Evolutionary conservation across 768 basidiomycete species (phyloP), one percentile per base, ranked within the genome.

Genomic region (Gloeophyllum trabeum): DNA sequence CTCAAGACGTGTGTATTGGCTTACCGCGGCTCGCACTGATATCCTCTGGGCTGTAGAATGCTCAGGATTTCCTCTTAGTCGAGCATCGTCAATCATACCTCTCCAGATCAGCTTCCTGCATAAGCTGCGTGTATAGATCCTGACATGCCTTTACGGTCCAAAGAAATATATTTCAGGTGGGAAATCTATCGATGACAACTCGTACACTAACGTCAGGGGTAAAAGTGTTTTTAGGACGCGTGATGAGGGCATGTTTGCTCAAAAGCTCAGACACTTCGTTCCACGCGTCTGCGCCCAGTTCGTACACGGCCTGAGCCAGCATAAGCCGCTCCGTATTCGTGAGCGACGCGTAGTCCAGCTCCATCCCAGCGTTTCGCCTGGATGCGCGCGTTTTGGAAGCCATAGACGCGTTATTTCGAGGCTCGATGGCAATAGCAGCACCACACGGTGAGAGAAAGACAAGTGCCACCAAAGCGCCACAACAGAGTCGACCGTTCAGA

Each of bases 261-360:
- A 94, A 70, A 5, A 84, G 49, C 34, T 71, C 70, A 18, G 83
- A 70, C 6, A 93, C 75, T 4, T 68, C 58, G 25, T 67, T 53
- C 91, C 91, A 92, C 3, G 70, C 69, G 36, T 70, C 61, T 25
- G 76, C 65, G 12, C 91, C 90, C 43, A 81, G 67, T 54, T 92
- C 86, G 60, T 86, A 86, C 34, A 88, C 80, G 0, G 88, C 80
- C 61, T 96, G 92, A 2, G 90, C 77, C 39, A 94, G 71, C 22
- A 96, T 62, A 39, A 96, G 79, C 43, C 75, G 69, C 61, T 93
- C 89, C 41, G 84, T 56, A 39, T 61, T 69, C 28, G 28, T 32
- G 28, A 32, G 48, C 37, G 16, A 10, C 34, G 35, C 24, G 6
- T 38, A 16, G 12, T 35, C 12, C 14, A 40, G n/a, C 22, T 21